phyloP scores from a whole-genome alignment of 495 filamentous ascomycete species.

The Chlorociboria aeruginascens region DNA sequence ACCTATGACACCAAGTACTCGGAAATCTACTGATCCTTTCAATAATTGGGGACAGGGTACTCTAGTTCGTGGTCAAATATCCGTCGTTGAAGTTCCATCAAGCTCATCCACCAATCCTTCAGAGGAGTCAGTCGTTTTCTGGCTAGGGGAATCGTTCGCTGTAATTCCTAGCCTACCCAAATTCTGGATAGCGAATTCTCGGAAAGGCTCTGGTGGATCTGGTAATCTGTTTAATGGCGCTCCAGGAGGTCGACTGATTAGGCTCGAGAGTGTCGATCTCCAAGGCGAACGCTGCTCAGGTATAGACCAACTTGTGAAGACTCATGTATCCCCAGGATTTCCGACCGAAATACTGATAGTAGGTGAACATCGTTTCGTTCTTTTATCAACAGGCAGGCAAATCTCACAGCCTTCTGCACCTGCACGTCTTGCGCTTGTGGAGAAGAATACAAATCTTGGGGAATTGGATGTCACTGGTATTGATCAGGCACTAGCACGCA shows the following conservation, averaged over 20 bases:
- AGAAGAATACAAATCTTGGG: conserved; percentile 28
- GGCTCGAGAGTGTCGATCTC: conserved; percentile 39
- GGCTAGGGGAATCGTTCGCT: conserved; percentile 48
- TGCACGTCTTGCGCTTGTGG: conserved; percentile 29
- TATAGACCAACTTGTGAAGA: conserved; percentile 37
- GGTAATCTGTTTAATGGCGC: conserved; percentile 43
- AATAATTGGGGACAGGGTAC: conserved; percentile 17
- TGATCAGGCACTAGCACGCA: conserved; percentile 29
- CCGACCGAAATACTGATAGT: conserved; percentile 48
- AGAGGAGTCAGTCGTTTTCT: conserved; percentile 58
- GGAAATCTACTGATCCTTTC: conserved; percentile 31
- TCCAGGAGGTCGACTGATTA: conserved; percentile 34
- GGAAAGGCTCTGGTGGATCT: conserved; percentile 37
- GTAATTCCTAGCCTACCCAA: conserved; percentile 52
- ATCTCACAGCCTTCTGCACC: conserved; percentile 9
- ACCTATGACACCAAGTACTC: conserved; percentile 76
- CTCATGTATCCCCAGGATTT: conserved; percentile 17
- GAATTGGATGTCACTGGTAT: conserved; percentile 44
- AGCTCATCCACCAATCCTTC: conserved; percentile 33
- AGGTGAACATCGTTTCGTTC: conserved; percentile 42
- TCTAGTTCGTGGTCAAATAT: conserved; percentile 49
- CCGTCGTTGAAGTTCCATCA: conserved; percentile 35
- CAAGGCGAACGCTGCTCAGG: conserved; percentile 55
- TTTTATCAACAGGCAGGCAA: conserved; percentile 13
- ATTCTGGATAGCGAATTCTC: conserved; percentile 50